Conservation (phyloP, 2,329 filamentous ascomycete species). For the Hymenoscyphus albidus region DNA sequence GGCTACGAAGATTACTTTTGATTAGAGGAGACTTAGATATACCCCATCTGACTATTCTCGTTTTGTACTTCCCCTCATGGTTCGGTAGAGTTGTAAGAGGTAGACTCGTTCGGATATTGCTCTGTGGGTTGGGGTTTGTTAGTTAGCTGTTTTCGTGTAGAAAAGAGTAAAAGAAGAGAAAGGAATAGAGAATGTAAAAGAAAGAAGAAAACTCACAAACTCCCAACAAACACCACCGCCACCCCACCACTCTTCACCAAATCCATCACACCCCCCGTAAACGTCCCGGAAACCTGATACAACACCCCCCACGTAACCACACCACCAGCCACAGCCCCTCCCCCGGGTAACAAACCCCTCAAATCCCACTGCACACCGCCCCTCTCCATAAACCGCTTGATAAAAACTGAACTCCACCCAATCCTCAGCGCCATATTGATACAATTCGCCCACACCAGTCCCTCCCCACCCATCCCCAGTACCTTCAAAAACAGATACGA, state of each 20-base stretch:
- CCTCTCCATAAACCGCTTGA: slow-evolving; percentile 57
- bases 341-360: slow-evolving; percentile 42
- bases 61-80: slow-evolving; percentile 37
- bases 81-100: slow-evolving; percentile 48
- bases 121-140: slow-evolving; percentile 36
- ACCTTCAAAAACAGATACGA: slow-evolving; percentile 73
- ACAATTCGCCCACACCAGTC: slow-evolving; percentile 80
- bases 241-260: slow-evolving; percentile 46
- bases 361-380: slow-evolving; percentile 43
- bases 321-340: slow-evolving; percentile 42
- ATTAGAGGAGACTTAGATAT: slow-evolving; percentile 40
- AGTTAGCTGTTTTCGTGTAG: slow-evolving; percentile 20
- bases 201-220: slow-evolving; percentile 52
- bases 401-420: slow-evolving; percentile 73
- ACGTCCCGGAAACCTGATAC: slow-evolving; percentile 28
- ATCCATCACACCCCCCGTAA: slow-evolving; percentile 32
- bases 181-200: neutral
- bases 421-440: slow-evolving; percentile 89
- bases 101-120: slow-evolving; percentile 52
- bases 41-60: slow-evolving; percentile 12
- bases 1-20: slow-evolving; percentile 90
- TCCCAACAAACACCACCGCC: slow-evolving; percentile 48
- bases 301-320: slow-evolving; percentile 44
- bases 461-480: slow-evolving; percentile 66
- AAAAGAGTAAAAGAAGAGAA: slow-evolving; percentile 1